phyloP scores from a whole-genome alignment of 208 protist species.

The Leishmania major region DNA sequence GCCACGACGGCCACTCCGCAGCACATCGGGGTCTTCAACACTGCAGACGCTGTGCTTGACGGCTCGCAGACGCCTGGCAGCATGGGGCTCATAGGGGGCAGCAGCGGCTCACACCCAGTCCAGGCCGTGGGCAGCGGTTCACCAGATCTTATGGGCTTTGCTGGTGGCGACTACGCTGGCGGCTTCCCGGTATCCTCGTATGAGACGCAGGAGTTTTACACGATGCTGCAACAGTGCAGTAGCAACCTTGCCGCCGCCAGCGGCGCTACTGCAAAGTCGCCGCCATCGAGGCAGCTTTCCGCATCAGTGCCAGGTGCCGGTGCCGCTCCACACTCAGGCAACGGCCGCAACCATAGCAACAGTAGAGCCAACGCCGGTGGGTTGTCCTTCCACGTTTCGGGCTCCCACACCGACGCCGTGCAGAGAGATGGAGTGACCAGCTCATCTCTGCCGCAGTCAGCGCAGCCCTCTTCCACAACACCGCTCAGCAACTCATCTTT shows the following conservation, averaged over 20 bases:
- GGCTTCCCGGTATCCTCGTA: not conserved
- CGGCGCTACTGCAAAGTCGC: not conserved
- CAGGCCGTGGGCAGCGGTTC: not conserved
- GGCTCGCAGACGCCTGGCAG: not conserved
- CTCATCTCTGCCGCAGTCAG: not conserved
- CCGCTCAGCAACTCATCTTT: not conserved
- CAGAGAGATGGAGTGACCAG: not conserved
- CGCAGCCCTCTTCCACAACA: not conserved
- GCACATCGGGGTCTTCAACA: not conserved
- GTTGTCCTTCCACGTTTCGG: not conserved
- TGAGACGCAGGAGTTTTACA: conserved; percentile 1
- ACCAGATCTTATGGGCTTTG: not conserved
- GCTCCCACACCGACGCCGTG: not conserved
- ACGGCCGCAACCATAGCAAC: not conserved
- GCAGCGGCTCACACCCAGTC: not conserved
- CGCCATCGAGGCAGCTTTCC: not conserved
- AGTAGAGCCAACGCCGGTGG: not conserved
- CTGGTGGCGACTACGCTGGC: not conserved
- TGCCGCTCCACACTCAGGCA: not conserved
- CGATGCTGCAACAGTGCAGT: conserved; percentile 12
- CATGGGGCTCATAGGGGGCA: not conserved
- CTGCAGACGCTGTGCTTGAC: not conserved
- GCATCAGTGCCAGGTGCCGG: not conserved
- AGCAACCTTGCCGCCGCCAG: not conserved
- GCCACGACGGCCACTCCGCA: not conserved